A percentile compares a stretch with the other conserved stretches of the same genome.
These are phyloP conservation scores for Mrakia frigida DNA, from an alignment of 768 basidiomycete species.

Conservation along the genomic window DNA sequence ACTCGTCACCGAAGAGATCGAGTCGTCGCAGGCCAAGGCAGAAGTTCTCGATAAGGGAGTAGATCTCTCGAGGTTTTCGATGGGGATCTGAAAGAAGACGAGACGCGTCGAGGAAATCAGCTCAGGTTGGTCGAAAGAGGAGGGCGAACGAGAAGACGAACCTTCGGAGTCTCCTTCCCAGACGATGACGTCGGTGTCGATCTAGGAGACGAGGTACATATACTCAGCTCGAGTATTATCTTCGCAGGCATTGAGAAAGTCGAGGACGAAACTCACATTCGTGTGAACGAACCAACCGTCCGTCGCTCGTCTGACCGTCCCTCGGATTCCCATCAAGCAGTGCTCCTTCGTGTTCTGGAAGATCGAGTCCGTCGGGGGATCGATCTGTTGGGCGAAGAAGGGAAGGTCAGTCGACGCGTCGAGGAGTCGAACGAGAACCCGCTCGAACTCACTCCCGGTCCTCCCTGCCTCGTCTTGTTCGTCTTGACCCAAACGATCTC, in stretches of 20 bases:
- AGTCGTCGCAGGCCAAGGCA: conserved; percentile 87
- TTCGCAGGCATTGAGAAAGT: conserved; percentile 27
- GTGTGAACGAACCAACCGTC: conserved; percentile 98
- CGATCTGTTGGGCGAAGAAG: not conserved
- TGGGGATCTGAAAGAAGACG: conserved; percentile 60
- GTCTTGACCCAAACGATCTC: conserved; percentile 99
- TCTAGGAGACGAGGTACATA: too few species aligned
- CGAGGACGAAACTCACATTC: conserved; percentile 64
- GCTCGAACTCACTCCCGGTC: conserved; percentile 23
- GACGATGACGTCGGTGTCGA: conserved; percentile 88
- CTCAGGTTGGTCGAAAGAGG: not conserved
- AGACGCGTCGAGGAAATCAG: not conserved
- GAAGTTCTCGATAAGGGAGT: conserved; percentile 94
- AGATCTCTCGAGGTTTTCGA: conserved; percentile 89
- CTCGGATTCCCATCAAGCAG: conserved; percentile 93
- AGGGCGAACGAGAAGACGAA: conserved; percentile 33
- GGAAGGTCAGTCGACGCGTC: not conserved
- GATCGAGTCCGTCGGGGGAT: conserved; percentile 10
- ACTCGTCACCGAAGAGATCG: conserved; percentile 73
- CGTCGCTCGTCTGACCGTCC: conserved; percentile 87
- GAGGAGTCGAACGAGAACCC: not conserved
- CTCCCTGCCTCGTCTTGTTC: conserved; percentile 59
- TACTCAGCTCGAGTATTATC: too few species aligned
- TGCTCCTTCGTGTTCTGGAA: conserved; percentile 74
- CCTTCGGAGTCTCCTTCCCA: conserved; percentile 82